phyloP scores from a whole-genome alignment of 345 rosid genomes.

The Citrus reticulata region DNA sequence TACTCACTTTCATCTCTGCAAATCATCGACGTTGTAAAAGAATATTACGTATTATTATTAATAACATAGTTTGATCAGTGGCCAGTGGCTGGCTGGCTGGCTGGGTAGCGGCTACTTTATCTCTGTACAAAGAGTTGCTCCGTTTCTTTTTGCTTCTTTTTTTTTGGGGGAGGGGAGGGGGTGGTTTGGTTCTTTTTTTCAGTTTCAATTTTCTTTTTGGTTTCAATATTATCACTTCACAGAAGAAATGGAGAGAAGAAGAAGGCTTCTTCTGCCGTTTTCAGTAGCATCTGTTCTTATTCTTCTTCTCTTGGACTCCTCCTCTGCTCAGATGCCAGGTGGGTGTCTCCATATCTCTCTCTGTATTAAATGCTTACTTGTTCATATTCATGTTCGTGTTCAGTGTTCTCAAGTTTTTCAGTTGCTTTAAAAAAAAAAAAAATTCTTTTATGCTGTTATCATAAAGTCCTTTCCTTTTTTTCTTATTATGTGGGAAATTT shows the following conservation, averaged over 20 bases:
- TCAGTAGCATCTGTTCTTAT: constrained; percentile 19
- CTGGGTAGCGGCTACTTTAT: neutral
- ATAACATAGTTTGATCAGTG: neutral
- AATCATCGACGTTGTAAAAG: neutral
- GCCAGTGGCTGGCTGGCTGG: neutral
- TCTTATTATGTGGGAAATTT: neutral
- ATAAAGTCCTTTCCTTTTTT: too few relatives aligned
- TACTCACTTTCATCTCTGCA: too few relatives aligned
- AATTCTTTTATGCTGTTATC: too few relatives aligned
- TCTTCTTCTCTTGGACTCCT: constrained; percentile 36
- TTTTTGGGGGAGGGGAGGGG: too few relatives aligned
- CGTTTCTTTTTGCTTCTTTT: constrained; percentile 1
- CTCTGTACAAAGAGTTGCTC: constrained; percentile 4
- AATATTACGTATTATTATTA: neutral
- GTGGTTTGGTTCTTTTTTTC: too few relatives aligned
- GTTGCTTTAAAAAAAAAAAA: neutral
- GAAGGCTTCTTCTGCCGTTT: constrained; percentile 26
- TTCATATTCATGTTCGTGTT: neutral
- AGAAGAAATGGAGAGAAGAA: constrained; percentile 43
- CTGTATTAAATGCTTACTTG: neutral
- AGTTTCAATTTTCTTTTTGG: constrained; percentile 15
- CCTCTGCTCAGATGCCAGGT: constrained; percentile 71
- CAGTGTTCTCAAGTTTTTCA: neutral
- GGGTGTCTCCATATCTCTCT: constrained; percentile 6
- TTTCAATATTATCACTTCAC: constrained; percentile 20